Conservation (phyloP, 306 rosid species). For the Sechiopsis laciniata region DNA sequence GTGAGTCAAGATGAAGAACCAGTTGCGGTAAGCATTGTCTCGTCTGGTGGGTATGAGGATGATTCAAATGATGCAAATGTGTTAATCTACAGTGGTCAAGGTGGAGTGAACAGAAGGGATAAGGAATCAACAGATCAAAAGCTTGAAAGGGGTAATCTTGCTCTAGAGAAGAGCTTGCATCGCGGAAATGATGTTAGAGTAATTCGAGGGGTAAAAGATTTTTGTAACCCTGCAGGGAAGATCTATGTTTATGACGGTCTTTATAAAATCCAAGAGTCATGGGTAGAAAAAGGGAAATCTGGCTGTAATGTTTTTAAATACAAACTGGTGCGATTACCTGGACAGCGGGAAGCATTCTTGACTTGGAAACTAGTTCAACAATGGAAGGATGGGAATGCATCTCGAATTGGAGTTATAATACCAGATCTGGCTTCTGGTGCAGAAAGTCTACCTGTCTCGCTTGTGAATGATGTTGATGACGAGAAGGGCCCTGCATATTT, state of each 20-base stretch:
- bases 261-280: conserved; percentile 69
- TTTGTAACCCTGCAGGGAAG: conserved; percentile 52
- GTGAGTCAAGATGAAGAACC: conserved; percentile 67
- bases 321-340: conserved; percentile 52
- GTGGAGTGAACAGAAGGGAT: conserved; percentile 54
- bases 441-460: conserved; percentile 78
- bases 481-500: conserved; percentile 96
- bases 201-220: conserved; percentile 64
- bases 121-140: conserved; percentile 76
- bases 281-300: conserved; percentile 75
- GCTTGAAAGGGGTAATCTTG: conserved; percentile 98
- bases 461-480: conserved; percentile 79
- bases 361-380: conserved; percentile 68
- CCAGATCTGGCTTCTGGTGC: conserved; percentile 89
- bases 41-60: conserved; percentile 93
- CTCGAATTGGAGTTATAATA: conserved; percentile 69
- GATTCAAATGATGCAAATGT: conserved; percentile 60
- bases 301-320: conserved; percentile 81
- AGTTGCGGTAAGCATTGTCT: conserved; percentile 82
- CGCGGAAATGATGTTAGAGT: conserved; percentile 77
- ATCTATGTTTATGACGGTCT: conserved; percentile 88
- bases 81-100: conserved; percentile 87
- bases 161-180: conserved; percentile 71
- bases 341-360: conserved; percentile 61
- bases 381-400: conserved; percentile 54